phyloP scores from a whole-genome alignment of 139 green algal genomes.

The Zygnema circumcarinatum region DNA sequence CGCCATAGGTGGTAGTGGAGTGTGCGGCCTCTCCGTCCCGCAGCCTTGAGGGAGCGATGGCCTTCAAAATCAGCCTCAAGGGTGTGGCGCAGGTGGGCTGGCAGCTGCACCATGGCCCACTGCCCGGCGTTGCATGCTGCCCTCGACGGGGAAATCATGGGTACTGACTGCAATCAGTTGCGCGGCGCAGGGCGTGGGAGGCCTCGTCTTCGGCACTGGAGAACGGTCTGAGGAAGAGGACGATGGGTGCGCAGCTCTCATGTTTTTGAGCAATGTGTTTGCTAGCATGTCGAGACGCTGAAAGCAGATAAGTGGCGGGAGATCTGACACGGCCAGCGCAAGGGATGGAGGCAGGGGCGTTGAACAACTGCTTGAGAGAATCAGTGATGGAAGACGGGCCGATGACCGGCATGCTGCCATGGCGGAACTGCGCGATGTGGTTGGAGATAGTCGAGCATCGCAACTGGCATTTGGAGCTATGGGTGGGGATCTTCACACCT shows the following conservation, averaged over 20 bases:
- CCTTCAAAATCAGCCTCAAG: neutral
- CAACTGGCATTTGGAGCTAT: slow-evolving; percentile 78
- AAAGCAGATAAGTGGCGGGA: neutral
- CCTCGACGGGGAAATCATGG: too few species aligned
- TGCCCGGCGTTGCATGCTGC: too few species aligned
- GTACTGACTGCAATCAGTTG: neutral
- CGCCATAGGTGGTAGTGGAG: too few species aligned
- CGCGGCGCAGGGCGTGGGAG: slow-evolving; percentile 9
- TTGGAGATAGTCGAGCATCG: slow-evolving; percentile 63
- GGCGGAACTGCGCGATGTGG: slow-evolving; percentile 59
- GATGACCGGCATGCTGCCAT: slow-evolving; percentile 81
- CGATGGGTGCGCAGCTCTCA: slow-evolving; percentile 8
- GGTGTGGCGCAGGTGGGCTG: neutral
- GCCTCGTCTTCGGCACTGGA: slow-evolving; percentile 33
- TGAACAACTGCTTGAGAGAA: slow-evolving; percentile 78
- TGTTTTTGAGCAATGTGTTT: neutral
- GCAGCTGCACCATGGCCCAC: too few species aligned
- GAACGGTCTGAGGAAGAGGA: slow-evolving; percentile 20
- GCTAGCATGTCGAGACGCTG: neutral
- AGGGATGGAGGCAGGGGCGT: too few species aligned
- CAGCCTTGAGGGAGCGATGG: too few species aligned
- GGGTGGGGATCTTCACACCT: slow-evolving; percentile 38
- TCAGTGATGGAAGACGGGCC: slow-evolving; percentile 75
- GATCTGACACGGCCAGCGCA: neutral
- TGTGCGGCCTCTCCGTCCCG: too few species aligned